Base-by-base conservation (phyloP, 805 yeast genomes). In the Nakazawaea anatomiae region DNA sequence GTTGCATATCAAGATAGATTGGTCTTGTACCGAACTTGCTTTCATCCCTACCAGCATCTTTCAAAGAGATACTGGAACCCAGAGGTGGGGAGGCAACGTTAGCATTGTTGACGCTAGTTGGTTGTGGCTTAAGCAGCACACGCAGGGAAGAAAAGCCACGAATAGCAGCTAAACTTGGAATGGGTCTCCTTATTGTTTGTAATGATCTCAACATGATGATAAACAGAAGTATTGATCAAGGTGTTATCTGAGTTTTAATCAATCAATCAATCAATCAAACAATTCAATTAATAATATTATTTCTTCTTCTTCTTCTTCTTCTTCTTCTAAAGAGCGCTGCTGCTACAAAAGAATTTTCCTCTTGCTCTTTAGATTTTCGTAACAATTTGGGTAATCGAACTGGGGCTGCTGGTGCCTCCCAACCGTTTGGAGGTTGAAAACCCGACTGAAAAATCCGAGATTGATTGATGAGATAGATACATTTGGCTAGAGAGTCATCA, bases 1-100 rank as follows among this genome's bases (percentile, higher is more conserved):
- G 98, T 71, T 94, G 99, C 79, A 91, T 91, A 62, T 94, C 99
- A 62, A 94, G 72, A 69, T 94, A 94, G 55, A 94, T 94, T 8
- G 99, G 99, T 59, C 97, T 79, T 8, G 86, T 74, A 48, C 94
- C 95, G 59, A 55, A 67, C 44, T 54, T n/a, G 4, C 63, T 69
- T 43, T 68, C 72, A 59, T 76, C 80, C 54, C 82, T 66, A 38
- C 67, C 58, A 39, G 79, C 75, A 46, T 63, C 71, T 55, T 70
- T 70, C 53, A 80, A 63, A 3, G 74, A 60, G 40, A 79, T 58
- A 30, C 69, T n/a, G 9, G 79, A 73, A 4, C 83, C 82, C 28
- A 61, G 63, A 1, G 82, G 82, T 7, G 80, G 80, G 42, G 50
- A 42, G 29, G 54, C 48, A 10, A 48, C 55, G 44, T 54, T 50